phyloP scores from a whole-genome alignment of 192 early-diverging fungal species.

The Spizellomyces punctatus region DNA sequence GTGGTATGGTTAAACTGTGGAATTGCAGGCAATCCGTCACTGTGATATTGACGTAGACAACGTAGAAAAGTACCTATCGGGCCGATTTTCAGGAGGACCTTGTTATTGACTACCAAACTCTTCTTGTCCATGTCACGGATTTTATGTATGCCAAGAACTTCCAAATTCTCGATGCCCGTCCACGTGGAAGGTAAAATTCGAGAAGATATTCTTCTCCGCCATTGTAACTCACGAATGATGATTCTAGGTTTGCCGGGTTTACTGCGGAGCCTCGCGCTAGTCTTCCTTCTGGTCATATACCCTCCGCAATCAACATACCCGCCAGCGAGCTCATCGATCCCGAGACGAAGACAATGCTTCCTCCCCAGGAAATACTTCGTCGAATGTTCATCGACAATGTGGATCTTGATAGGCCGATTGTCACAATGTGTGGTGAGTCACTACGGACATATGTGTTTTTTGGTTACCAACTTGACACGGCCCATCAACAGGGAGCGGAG shows the following conservation, averaged over 20 bases:
- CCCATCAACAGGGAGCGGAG: constrained; percentile 58
- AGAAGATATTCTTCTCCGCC: neutral
- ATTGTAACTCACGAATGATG: too few species aligned
- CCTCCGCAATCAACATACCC: constrained; percentile 75
- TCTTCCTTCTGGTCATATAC: constrained; percentile 82
- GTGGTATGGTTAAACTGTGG: constrained; percentile 23
- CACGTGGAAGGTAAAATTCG: constrained; percentile 27
- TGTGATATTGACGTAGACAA: too few species aligned
- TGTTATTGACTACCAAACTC: constrained; percentile 42
- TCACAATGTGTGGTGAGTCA: constrained; percentile 74
- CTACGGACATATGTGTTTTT: neutral
- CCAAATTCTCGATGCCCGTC: constrained; percentile 42
- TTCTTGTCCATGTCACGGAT: constrained; percentile 36
- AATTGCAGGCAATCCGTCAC: too few species aligned
- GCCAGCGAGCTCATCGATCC: constrained; percentile 63
- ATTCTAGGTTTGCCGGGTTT: constrained; percentile 64
- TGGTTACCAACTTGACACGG: neutral
- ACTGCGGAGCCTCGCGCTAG: constrained; percentile 80
- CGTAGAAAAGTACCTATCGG: constrained; percentile 5
- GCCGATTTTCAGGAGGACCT: constrained; percentile 30
- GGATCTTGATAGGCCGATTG: constrained; percentile 71
- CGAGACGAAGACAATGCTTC: constrained; percentile 47
- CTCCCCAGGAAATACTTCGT: constrained; percentile 54
- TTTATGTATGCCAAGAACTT: constrained; percentile 33
- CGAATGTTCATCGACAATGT: constrained; percentile 63